Base-by-base conservation (phyloP, 2,329 filamentous ascomycete species). In the Ploettnerulaceae sp. region DNA sequence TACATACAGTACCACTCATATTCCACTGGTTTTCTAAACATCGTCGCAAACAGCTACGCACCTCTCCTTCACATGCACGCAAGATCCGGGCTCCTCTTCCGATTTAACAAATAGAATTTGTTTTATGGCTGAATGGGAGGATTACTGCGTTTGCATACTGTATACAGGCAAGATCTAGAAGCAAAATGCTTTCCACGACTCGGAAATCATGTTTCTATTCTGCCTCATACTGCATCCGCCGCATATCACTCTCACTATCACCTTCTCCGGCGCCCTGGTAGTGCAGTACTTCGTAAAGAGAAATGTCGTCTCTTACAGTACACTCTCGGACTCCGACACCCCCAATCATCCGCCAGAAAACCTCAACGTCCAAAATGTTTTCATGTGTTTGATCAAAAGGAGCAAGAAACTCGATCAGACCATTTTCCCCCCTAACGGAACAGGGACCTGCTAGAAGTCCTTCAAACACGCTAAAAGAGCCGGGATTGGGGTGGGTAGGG, bases 401-500 rank as follows among this genome's bases (percentile, higher is more conserved):
- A 36, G 51, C 48, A 55, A 51, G 45, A 26, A 50, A 44, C 29
- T 40, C 25, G 43, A 49, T 49, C 51, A 54, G 45, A 49, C 42
- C 51, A 47, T 39, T 31, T 42, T 14, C n/a, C n/a, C n/a, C n/a
- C n/a, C n/a, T 36, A 15, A 32, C 22, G 25, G 20, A 29, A n/a
- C 44, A 33, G 51, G 22, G 20, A 32, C 26, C n/a, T 48, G 49
- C 45, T 36, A 34, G 36, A 35, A 33, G 35, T 48, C 37, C 48
- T 47, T 54, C 49, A 55, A 55, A 55, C 49, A 26, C 49, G 47
- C 52, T 52, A 52, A 15, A 38, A 47, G n/a, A n/a, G n/a, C 52
- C 45, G 38, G 48, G 43, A 39, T 37, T 37, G 17, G 12, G 36
- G 24, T 18, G 17, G 37, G n/a, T n/a, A n/a, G n/a, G n/a, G n/a